A percentile compares a stretch with the other conserved stretches of the same genome.
phyloP scores from a whole-genome alignment of 2,329 filamentous ascomycete genomes.

The Colletotrichum navitas region DNA sequence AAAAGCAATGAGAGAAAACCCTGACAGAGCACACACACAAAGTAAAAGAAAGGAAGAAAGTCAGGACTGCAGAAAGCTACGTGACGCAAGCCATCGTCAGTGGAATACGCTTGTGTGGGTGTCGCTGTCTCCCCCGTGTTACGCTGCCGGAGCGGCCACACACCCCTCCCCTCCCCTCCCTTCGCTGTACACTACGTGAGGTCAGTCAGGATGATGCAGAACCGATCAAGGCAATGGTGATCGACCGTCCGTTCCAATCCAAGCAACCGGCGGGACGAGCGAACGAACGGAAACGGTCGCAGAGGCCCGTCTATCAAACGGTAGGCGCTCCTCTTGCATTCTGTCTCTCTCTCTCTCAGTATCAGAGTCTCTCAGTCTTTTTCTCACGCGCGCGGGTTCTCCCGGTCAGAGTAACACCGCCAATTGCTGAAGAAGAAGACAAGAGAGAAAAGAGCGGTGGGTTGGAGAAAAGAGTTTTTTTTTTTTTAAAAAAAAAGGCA shows the following conservation, averaged over 20 bases:
- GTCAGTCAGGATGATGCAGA: conserved; percentile 7
- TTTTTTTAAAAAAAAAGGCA: not conserved
- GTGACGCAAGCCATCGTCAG: conserved; percentile 39
- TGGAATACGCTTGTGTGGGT: conserved; percentile 36
- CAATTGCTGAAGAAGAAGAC: not conserved
- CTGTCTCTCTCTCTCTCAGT: no score
- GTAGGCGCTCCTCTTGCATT: not conserved
- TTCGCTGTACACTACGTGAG: conserved; percentile 5
- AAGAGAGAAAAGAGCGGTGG: not conserved
- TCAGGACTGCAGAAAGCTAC: conserved; percentile 15
- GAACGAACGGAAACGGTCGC: not conserved
- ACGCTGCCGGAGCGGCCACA: conserved; percentile 8
- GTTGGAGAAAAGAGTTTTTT: not conserved
- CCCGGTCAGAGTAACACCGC: not conserved
- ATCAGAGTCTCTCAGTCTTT: no score
- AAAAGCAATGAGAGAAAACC: not conserved
- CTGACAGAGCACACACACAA: not conserved
- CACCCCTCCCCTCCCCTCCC: no score
- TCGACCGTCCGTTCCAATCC: not conserved
- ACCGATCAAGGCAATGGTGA: conserved; percentile 13
- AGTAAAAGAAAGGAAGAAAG: not conserved
- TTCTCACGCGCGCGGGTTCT: not conserved
- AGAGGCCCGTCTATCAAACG: not conserved
- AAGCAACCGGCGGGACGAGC: not conserved
- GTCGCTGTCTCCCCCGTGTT: conserved; percentile 19